Conservation (phyloP, 495 filamentous ascomycete genomes). For the Talaromyces liani region DNA sequence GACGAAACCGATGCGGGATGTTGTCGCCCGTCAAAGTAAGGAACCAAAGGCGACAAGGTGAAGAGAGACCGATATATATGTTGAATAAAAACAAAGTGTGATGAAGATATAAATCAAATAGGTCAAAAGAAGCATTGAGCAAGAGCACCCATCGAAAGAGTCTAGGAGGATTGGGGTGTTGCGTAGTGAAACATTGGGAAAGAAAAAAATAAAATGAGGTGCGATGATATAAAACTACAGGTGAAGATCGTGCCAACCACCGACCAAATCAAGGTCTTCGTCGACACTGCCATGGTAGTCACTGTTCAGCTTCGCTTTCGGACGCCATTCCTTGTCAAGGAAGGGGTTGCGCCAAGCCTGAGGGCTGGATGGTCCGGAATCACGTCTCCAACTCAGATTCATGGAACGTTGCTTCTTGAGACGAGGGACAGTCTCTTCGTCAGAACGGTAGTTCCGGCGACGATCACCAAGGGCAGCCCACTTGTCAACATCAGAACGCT, state of each 20-base stretch:
- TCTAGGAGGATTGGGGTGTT: slow-evolving; percentile 5
- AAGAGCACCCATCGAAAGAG: background rate
- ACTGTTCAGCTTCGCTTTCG: slow-evolving; percentile 23
- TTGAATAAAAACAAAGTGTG: slow-evolving; percentile 2
- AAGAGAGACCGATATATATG: background rate
- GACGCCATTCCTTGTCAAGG: slow-evolving; percentile 60
- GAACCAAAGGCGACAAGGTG: background rate
- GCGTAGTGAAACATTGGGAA: slow-evolving; percentile 1
- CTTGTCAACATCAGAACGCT: slow-evolving; percentile 61
- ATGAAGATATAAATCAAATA: background rate
- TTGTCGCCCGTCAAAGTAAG: background rate
- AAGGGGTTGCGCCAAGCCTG: slow-evolving; percentile 32
- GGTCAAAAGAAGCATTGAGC: slow-evolving; percentile 6
- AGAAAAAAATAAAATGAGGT: slow-evolving; percentile 7
- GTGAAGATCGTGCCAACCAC: slow-evolving; percentile 68
- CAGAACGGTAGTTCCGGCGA: slow-evolving; percentile 56
- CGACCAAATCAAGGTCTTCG: slow-evolving; percentile 82
- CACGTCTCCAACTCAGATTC: slow-evolving; percentile 32
- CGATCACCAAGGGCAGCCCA: slow-evolving; percentile 81
- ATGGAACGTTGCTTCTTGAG: slow-evolving; percentile 34
- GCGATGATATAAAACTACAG: slow-evolving; percentile 24
- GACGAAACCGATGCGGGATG: slow-evolving; percentile 5
- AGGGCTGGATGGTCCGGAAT: slow-evolving; percentile 47
- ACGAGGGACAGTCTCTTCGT: slow-evolving; percentile 29
- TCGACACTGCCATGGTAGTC: slow-evolving; percentile 51